Conservation (phyloP, 805 yeast species). For the Kregervanrija pseudodelftensis region DNA sequence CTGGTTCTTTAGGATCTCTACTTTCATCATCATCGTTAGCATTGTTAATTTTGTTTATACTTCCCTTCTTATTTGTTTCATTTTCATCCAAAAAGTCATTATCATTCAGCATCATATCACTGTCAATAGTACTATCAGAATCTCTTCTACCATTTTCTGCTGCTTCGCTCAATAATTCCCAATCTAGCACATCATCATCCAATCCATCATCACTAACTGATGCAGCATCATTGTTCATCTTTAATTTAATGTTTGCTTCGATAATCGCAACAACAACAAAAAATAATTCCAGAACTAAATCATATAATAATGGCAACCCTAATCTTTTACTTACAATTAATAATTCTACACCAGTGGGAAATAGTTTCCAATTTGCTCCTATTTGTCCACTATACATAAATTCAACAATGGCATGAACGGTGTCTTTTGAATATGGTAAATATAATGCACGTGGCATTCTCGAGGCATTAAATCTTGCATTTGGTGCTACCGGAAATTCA, state of each 20-base stretch:
- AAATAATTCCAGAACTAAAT: conserved; percentile 58
- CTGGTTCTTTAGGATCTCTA: background rate
- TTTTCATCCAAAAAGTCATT: conserved; percentile 4
- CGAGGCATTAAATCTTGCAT: conserved; percentile 10
- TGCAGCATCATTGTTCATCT: background rate
- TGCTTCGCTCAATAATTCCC: conserved; percentile 7
- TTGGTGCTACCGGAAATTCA: background rate
- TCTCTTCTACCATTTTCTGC: conserved; percentile 7
- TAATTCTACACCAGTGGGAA: conserved; percentile 62
- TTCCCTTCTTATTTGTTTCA: background rate
- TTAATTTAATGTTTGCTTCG: conserved; percentile 28
- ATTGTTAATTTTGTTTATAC: background rate
- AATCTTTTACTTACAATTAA: conserved; percentile 56
- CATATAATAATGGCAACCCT: conserved; percentile 64
- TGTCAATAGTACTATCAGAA: conserved; percentile 8
- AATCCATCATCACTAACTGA: conserved; percentile 2
- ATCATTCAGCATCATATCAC: conserved; percentile 3
- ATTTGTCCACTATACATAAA: conserved; percentile 75
- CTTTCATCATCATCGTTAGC: background rate
- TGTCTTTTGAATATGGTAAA: conserved; percentile 55
- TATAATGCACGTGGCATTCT: conserved; percentile 59
- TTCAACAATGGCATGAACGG: conserved; percentile 62
- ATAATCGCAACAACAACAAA: conserved; percentile 65
- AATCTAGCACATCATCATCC: conserved; percentile 10
- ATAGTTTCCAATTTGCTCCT: conserved; percentile 65